Conservation (phyloP, 2,329 filamentous ascomycete genomes). For the Aspergillus phoenicis region DNA sequence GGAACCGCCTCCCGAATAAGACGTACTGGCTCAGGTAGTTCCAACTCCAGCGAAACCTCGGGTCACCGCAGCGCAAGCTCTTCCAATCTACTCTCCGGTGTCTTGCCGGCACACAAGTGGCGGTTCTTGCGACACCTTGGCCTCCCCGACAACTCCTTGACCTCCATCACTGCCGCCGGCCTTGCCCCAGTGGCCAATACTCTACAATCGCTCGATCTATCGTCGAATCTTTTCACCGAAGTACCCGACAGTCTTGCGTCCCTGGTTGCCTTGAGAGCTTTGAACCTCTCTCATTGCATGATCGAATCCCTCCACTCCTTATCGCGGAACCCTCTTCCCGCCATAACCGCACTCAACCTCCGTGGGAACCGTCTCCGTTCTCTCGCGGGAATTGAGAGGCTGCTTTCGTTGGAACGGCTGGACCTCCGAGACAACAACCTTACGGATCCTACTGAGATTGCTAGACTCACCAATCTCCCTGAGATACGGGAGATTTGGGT, state of each 20-base stretch:
- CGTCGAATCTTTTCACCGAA: constrained; percentile 89
- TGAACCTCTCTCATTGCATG: constrained; percentile 97
- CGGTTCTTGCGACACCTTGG: constrained; percentile 90
- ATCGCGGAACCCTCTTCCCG: constrained; percentile 78
- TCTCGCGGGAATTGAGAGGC: constrained; percentile 83
- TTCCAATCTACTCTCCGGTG: constrained; percentile 72
- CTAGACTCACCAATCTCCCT: constrained; percentile 84
- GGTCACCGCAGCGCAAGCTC: constrained; percentile 65
- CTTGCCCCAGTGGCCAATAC: constrained; percentile 83
- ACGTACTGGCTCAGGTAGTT: constrained; percentile 89
- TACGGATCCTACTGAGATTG: constrained; percentile 87
- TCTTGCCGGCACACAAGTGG: constrained; percentile 87
- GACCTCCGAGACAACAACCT: constrained; percentile 90
- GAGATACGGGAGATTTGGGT: constrained; percentile 93
- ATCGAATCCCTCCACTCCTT: constrained; percentile 91
- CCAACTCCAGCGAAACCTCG: constrained; percentile 71
- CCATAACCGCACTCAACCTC: constrained; percentile 90
- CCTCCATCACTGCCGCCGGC: constrained; percentile 72
- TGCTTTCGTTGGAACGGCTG: constrained; percentile 84
- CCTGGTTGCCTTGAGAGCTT: constrained; percentile 81
- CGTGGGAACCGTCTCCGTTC: constrained; percentile 84
- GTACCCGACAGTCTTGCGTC: constrained; percentile 88
- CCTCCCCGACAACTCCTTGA: constrained; percentile 87
- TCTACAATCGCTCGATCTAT: constrained; percentile 88
- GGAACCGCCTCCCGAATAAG: constrained; percentile 72